Evolutionary conservation across 2,329 filamentous ascomycete genomes (phyloP).

Genomic region (Thermothelomyces thermophilus): DNA sequence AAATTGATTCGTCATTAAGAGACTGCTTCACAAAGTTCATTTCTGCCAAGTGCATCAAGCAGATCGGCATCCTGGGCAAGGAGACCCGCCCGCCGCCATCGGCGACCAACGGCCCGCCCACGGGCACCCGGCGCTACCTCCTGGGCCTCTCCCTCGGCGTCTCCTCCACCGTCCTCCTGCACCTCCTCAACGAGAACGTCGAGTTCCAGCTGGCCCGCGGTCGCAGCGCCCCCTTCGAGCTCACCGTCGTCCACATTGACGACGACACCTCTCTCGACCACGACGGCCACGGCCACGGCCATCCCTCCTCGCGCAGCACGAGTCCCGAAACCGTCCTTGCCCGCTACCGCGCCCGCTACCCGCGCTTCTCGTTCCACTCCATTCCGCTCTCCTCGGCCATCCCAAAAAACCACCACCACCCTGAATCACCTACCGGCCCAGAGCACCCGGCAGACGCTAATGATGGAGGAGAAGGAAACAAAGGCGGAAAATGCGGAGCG

Average conservation of each 20-base stretch:
- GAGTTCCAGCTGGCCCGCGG: slow-evolving; percentile 58
- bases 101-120: slow-evolving; percentile 19
- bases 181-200: slow-evolving; percentile 66
- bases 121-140: slow-evolving; percentile 47
- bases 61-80: slow-evolving; percentile 48
- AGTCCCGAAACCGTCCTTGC: slow-evolving; percentile 34
- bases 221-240: slow-evolving; percentile 59
- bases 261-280: slow-evolving; percentile 5
- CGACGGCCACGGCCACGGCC: neutral
- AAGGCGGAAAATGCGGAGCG: no score
- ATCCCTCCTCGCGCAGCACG: neutral
- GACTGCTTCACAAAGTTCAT: slow-evolving; percentile 75
- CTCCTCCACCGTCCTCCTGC: slow-evolving; percentile 70
- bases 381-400: slow-evolving; percentile 45
- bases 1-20: no score
- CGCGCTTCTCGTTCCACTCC: slow-evolving; percentile 56
- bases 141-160: slow-evolving; percentile 78
- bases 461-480: no score
- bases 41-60: slow-evolving; percentile 71
- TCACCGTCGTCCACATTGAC: slow-evolving; percentile 52
- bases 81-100: slow-evolving; percentile 35
- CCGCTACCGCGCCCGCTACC: slow-evolving; percentile 54
- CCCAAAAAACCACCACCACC: slow-evolving; percentile 20
- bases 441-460: no score
- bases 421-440: no score